Percentiles rank a stretch among this genome's conserved stretches.
These are phyloP conservation scores for Xylariaceae sp. DNA, from an alignment of 2,329 filamentous ascomycete genomes.

Conservation along the genomic window DNA sequence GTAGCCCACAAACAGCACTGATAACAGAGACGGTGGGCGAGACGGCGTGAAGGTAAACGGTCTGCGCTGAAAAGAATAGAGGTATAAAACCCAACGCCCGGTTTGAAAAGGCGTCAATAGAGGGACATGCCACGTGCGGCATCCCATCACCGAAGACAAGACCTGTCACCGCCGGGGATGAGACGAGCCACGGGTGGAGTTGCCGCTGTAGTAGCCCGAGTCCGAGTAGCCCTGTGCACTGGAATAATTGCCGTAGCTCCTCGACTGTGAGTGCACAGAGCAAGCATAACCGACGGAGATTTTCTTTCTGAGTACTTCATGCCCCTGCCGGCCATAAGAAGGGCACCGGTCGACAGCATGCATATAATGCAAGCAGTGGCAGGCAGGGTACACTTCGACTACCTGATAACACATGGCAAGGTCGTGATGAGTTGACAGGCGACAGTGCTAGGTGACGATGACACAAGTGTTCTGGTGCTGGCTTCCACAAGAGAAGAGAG, in stretches of 20 bases:
- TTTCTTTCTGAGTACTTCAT: conserved; percentile 65
- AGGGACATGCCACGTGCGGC: conserved; percentile 36
- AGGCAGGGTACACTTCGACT: conserved; percentile 79
- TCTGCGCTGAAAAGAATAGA: conserved; percentile 41
- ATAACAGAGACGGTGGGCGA: conserved; percentile 43
- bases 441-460: conserved; percentile 9
- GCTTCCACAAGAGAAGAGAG: no score
- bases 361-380: conserved; percentile 81
- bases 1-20: conserved; percentile 43
- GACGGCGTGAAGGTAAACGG: conserved; percentile 26
- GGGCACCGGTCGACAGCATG: conserved; percentile 81
- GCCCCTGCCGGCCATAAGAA: conserved; percentile 67
- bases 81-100: conserved; percentile 42
- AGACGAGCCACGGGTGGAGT: conserved; percentile 39
- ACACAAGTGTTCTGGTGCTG: background rate
- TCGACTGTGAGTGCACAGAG: conserved; percentile 42
- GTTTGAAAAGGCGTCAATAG: conserved; percentile 40
- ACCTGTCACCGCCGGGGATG: conserved; percentile 46
- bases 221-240: conserved; percentile 44
- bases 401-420: conserved; percentile 81
- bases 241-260: conserved; percentile 35
- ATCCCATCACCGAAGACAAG: conserved; percentile 46
- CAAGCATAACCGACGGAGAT: conserved; percentile 83
- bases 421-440: conserved; percentile 22
- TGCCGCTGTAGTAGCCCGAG: conserved; percentile 49